Conservation (phyloP, 129 eudicot genomes). For the Rutidosis leptorrhynchoides region DNA sequence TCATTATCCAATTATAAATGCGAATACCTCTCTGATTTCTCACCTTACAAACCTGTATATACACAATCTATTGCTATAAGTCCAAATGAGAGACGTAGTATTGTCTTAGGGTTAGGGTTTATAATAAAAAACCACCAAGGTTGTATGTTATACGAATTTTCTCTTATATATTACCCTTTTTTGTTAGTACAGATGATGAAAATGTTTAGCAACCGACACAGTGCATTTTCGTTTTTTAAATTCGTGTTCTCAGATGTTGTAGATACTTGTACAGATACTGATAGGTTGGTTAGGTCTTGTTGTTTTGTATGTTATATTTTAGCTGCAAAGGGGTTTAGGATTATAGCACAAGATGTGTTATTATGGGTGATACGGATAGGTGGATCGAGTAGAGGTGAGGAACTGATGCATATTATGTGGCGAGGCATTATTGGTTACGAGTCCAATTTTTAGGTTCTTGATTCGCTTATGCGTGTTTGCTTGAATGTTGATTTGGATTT, state of each 20-base stretch:
- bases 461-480: constrained; percentile 75
- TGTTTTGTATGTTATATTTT: constrained; percentile 56
- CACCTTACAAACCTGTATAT: constrained; percentile 33
- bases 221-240: constrained; percentile 64
- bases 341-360: constrained; percentile 68
- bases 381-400: constrained; percentile 49
- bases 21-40: constrained; percentile 52
- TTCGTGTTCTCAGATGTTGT: constrained; percentile 40
- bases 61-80: constrained; percentile 35
- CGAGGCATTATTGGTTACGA: constrained; percentile 45
- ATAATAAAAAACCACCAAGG: constrained; percentile 45
- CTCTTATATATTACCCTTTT: constrained; percentile 56
- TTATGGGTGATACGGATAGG: constrained; percentile 51
- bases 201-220: constrained; percentile 36
- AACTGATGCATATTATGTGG: constrained; percentile 65
- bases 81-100: constrained; percentile 57
- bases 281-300: constrained; percentile 38
- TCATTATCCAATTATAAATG: constrained; percentile 17
- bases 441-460: constrained; percentile 67
- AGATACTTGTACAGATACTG: constrained; percentile 18
- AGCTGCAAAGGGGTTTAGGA: constrained; percentile 42
- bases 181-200: constrained; percentile 55
- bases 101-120: constrained; percentile 50
- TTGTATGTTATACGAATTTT: constrained; percentile 29
- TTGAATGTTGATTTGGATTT: constrained; percentile 46